Percentiles rank a stretch among this genome's conserved stretches.
These are phyloP conservation scores for Colletotrichum sp. DNA, from an alignment of 2,329 filamentous ascomycete genomes.

Conservation along the genomic window DNA sequence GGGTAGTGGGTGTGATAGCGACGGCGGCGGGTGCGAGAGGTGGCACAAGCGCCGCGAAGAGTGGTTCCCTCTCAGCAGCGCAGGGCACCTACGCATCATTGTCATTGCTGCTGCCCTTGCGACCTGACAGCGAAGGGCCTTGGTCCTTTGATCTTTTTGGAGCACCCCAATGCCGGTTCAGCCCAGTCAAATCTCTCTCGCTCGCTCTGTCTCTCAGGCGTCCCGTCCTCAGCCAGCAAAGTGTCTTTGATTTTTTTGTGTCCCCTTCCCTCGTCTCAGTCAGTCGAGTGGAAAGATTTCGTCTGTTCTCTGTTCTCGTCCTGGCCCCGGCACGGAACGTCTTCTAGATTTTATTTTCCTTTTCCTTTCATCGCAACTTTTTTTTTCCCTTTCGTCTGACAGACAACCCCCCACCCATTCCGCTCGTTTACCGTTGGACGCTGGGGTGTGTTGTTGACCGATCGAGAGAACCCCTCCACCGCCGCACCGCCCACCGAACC, in stretches of 20 bases:
- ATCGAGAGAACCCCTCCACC: constrained; percentile 12
- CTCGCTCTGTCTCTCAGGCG: neutral
- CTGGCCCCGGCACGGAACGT: neutral
- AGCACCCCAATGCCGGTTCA: neutral
- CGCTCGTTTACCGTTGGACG: constrained; percentile 4
- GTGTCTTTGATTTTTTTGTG: neutral
- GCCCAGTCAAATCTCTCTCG: neutral
- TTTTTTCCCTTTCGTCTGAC: neutral
- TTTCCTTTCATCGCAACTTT: neutral
- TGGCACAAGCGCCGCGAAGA: neutral
- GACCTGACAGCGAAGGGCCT: constrained; percentile 6
- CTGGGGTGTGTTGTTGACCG: neutral
- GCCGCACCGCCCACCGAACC: neutral
- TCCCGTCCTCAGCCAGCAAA: neutral
- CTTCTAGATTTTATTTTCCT: neutral
- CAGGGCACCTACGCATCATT: neutral
- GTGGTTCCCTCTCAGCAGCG: neutral
- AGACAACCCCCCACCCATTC: neutral
- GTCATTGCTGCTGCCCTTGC: neutral
- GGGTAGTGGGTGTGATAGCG: neutral
- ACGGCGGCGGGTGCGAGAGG: neutral
- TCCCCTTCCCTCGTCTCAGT: neutral
- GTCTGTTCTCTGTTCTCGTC: neutral
- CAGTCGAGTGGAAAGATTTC: neutral
- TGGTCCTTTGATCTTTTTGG: neutral